Evolutionary conservation across 2,329 filamentous ascomycete species (phyloP), one percentile per base, ranked within the genome.

Genomic region (Neonectria faginata): DNA sequence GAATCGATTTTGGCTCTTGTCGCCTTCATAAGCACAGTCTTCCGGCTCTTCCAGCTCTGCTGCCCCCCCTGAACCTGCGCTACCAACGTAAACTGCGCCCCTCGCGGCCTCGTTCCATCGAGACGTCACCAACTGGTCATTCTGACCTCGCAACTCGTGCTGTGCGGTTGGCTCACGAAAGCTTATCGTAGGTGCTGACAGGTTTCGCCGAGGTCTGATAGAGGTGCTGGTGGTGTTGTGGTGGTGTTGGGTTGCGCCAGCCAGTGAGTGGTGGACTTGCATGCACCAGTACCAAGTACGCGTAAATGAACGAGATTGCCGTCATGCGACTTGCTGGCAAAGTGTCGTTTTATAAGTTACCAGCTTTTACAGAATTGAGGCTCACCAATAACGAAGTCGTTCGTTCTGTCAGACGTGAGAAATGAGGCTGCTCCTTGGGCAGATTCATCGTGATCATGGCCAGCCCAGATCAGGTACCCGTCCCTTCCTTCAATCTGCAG

Each of bases 71-170:
- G 57, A 71, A 39, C 14, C 36, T 41, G 64, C 68, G 58, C 64
- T 66, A 60, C 39, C 59, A 62, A 62, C 36, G 36, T 16, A n/a
- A n/a, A 39, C 62, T 47, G 68, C 59, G 62, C 69, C 66, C 67
- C 44, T 45, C 56, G 63, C 50, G 61, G 58, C 59, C 67, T 73
- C 71, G 69, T 67, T 58, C 64, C 71, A 73, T 67, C 14, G 60
- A 64, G 67, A 63, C 71, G 71, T 73, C 71, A 73, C 62, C 66
- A 70, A 69, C 71, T 68, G 69, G 62, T 68, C 68, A 73, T 73
- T 52, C 45, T 66, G 52, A 53, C 56, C 65, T 65, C 33, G 29
- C 48, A 31, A 52, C 60, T 72, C 45, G 48, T 51, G 59, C 57
- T 50, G 62, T 39, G 36, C 36, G 16, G 14, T 69, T 67, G 60